Evolutionary conservation across 2,329 filamentous ascomycete species (phyloP).

Genomic region (Verticillium klebahnii): DNA sequence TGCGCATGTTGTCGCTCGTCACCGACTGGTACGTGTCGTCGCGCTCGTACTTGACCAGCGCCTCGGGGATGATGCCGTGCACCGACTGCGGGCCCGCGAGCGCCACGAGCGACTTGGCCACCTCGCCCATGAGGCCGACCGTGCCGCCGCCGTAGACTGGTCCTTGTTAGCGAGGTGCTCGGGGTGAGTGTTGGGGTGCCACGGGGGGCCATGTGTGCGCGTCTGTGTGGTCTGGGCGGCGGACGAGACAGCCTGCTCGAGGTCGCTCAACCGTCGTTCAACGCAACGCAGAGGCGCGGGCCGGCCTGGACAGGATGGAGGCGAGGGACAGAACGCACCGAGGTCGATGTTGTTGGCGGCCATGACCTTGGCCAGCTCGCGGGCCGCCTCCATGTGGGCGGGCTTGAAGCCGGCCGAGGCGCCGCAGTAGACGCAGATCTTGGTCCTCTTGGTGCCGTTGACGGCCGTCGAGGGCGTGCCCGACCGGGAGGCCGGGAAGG

Average conservation of each 20-base stretch:
- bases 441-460: constrained; percentile 36
- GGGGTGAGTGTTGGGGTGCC: not conserved
- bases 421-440: constrained; percentile 94
- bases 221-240: not conserved
- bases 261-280: not conserved
- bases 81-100: constrained; percentile 77
- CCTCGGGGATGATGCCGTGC: constrained; percentile 88
- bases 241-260: not conserved
- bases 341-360: constrained; percentile 73
- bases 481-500: constrained; percentile 23
- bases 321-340: constrained; percentile 33
- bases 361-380: constrained; percentile 67
- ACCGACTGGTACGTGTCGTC: constrained; percentile 49
- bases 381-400: constrained; percentile 73
- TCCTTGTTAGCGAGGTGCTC: constrained; percentile 3
- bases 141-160: constrained; percentile 92
- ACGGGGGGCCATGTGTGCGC: not conserved
- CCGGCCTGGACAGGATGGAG: not conserved
- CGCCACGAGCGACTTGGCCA: constrained; percentile 79
- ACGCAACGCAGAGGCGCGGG: not conserved
- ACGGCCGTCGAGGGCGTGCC: constrained; percentile 18
- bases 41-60: constrained; percentile 76
- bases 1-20: constrained; percentile 43
- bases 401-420: constrained; percentile 69
- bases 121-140: constrained; percentile 89